A percentile compares a stretch with the other conserved stretches of the same genome.
Evolutionary conservation across 2,329 filamentous ascomycete genomes (phyloP).

Genomic region (Trichoderma sp.): DNA sequence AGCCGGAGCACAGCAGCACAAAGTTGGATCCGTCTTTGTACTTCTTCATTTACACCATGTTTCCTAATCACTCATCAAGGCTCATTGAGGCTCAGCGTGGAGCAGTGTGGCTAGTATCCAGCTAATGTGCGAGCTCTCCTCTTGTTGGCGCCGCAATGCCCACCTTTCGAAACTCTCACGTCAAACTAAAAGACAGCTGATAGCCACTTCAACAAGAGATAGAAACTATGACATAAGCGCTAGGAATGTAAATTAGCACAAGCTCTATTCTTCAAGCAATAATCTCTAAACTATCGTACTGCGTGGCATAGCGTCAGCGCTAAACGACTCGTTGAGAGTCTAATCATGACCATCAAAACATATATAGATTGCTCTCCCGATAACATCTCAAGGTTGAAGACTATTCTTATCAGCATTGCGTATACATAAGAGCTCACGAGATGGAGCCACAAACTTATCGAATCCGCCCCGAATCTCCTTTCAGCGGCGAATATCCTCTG

Average conservation of each 20-base stretch:
- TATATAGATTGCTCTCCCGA: background rate
- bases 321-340: background rate
- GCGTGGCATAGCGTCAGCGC: background rate
- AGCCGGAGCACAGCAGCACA: background rate
- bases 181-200: background rate
- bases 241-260: background rate
- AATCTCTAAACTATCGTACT: background rate
- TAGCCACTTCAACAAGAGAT: background rate
- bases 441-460: background rate
- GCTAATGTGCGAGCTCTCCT: background rate
- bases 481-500: background rate
- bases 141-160: background rate
- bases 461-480: background rate
- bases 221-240: background rate
- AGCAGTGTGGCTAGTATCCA: background rate
- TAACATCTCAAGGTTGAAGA: background rate
- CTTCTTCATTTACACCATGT: too few species aligned
- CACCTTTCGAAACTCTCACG: background rate
- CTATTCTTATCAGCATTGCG: background rate
- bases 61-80: too few species aligned
- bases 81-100: too few species aligned
- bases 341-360: background rate
- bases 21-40: background rate
- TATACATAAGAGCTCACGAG: background rate
- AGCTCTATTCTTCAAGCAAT: background rate